Evolutionary conservation across 139 green algal genomes (phyloP).

Genomic region (Parachlorella kessleri): DNA sequence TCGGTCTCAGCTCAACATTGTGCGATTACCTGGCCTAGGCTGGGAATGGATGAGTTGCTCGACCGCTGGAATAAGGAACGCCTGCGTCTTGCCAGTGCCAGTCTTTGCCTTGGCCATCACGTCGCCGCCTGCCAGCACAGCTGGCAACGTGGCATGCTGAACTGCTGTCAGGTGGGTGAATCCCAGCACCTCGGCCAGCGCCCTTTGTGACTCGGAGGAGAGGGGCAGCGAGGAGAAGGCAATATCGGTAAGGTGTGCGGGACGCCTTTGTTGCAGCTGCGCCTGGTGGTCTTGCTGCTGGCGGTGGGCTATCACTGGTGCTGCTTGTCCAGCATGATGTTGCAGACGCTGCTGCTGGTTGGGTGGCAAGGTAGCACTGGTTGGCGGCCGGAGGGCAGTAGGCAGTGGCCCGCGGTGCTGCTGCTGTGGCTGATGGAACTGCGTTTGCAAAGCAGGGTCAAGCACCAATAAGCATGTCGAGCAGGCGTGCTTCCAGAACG

Average conservation of each 20-base stretch:
- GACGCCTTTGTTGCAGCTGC: background rate
- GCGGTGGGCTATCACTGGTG: too few species aligned
- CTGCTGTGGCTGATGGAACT: too few species aligned
- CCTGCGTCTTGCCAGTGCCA: slow-evolving; percentile 85
- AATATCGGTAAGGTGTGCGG: slow-evolving; percentile 19
- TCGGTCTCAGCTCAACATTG: too few species aligned
- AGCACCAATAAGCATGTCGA: too few species aligned
- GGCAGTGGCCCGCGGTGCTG: too few species aligned
- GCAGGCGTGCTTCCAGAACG: too few species aligned
- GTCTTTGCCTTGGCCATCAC: slow-evolving; percentile 86
- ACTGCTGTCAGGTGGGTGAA: slow-evolving; percentile 58
- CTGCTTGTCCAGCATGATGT: too few species aligned
- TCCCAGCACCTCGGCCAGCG: slow-evolving; percentile 53
- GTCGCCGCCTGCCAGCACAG: slow-evolving; percentile 49
- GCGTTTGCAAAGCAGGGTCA: too few species aligned
- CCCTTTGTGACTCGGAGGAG: slow-evolving; percentile 16
- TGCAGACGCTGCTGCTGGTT: too few species aligned
- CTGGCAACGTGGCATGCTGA: slow-evolving; percentile 49
- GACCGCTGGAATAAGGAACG: slow-evolving; percentile 77
- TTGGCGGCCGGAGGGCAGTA: too few species aligned
- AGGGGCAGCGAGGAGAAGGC: slow-evolving; percentile 30
- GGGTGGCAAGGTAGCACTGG: too few species aligned
- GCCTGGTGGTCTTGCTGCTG: background rate
- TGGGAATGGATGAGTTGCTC: slow-evolving; percentile 16
- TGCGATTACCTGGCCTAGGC: background rate